Base-by-base conservation (phyloP, 2,329 filamentous ascomycete species). In the Thelonectria olida region DNA sequence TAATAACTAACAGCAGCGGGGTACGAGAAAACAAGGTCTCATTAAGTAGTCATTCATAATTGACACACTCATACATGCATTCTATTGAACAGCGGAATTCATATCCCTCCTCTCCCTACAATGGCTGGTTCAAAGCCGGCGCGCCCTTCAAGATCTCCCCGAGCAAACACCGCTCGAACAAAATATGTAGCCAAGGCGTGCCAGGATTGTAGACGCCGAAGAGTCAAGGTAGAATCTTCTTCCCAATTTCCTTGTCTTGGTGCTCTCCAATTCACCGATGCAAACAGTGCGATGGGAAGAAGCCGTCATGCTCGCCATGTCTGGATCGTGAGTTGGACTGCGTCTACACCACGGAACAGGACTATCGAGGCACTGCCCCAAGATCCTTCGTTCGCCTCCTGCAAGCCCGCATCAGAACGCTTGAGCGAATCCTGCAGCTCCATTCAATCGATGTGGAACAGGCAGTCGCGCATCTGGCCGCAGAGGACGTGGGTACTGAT, bases 131-230 rank as follows among this genome's bases (percentile, higher is more conserved):
- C n/a, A n/a, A n/a, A n/a, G n/a, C n/a, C n/a, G n/a, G n/a, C n/a
- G n/a, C n/a, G n/a, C n/a, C n/a, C n/a, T n/a, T n/a, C n/a, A n/a
- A n/a, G n/a, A n/a, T n/a, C n/a, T n/a, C n/a, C n/a, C n/a, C n/a
- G n/a, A n/a, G n/a, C n/a, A n/a, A n/a, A n/a, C n/a, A n/a, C n/a
- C n/a, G n/a, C n/a, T n/a, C 22, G 54, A 3, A 36, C 19, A 17
- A 69, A 67, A 38, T 69, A 69, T 42, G 65, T 63, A 10, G 53
- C 62, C 4, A 72, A 72, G 34, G 76, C 77, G 4, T 79, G 76
- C 44, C 72, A 78, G 51, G 72, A 74, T 62, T 79, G 76, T 54
- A 75, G 76, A 5, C 72, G 75, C 19, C 73, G 76, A 27, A 67
- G 75, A 52, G 72, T 74, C 20, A 78, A 78, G 72, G 76, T n/a